These are phyloP conservation scores for Lippia alba DNA, from an alignment of 305 asterid genomes.

Conservation along the genomic window DNA sequence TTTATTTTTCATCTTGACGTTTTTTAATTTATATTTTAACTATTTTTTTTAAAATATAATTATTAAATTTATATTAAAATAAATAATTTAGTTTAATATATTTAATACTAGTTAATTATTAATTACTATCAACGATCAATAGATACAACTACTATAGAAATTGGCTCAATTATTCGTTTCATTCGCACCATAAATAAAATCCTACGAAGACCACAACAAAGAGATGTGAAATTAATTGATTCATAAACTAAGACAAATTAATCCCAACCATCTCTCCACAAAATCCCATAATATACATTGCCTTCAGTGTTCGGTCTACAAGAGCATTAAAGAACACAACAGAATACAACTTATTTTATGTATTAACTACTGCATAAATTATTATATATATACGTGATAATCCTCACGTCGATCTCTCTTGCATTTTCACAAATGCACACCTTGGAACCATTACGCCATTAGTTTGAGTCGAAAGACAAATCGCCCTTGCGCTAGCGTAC, in stretches of 20 bases:
- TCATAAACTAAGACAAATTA: neutral
- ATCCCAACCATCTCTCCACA: neutral
- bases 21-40: too few relatives aligned
- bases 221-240: neutral
- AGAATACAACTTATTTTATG: neutral
- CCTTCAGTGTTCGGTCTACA: neutral
- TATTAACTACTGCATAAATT: neutral
- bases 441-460: too few relatives aligned
- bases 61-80: too few relatives aligned
- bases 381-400: neutral
- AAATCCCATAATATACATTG: conserved; percentile 15
- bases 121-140: too few relatives aligned
- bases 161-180: too few relatives aligned
- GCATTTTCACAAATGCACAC: neutral
- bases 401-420: conserved; percentile 7
- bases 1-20: too few relatives aligned
- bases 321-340: neutral
- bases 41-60: too few relatives aligned
- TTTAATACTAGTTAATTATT: too few relatives aligned
- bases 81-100: too few relatives aligned
- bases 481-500: neutral
- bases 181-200: too few relatives aligned
- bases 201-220: neutral
- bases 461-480: too few relatives aligned
- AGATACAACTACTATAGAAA: too few relatives aligned